Evolutionary conservation across 2,329 filamentous ascomycete genomes (phyloP).

Genomic region (Pezicula carpinea): DNA sequence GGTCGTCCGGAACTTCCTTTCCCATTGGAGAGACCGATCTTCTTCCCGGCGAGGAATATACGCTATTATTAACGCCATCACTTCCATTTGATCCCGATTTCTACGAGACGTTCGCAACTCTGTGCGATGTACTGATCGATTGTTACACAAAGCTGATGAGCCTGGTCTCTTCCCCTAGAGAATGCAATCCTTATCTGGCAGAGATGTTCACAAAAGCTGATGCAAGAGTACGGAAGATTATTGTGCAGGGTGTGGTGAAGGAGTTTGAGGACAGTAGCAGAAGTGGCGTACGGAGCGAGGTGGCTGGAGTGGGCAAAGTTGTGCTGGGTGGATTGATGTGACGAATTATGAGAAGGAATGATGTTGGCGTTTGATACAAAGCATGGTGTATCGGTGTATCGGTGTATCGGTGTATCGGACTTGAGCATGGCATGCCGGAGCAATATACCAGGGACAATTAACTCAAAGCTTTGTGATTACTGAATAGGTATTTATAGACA

Average conservation of each 20-base stretch:
- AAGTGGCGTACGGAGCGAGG: slow-evolving; percentile 69
- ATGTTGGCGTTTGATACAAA: slow-evolving; percentile 82
- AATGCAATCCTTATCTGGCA: slow-evolving; percentile 65
- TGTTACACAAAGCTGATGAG: slow-evolving; percentile 76
- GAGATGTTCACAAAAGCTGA: slow-evolving; percentile 92
- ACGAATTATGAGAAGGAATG: slow-evolving; percentile 65
- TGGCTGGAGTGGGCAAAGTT: slow-evolving; percentile 81
- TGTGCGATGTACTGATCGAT: slow-evolving; percentile 94
- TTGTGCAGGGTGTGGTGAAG: slow-evolving; percentile 79
- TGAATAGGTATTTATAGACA: no score
- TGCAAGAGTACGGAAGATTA: slow-evolving; percentile 77
- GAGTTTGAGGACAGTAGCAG: slow-evolving; percentile 91
- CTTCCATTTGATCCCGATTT: slow-evolving; percentile 97
- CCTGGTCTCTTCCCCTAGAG: slow-evolving; percentile 69
- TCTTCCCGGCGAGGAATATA: slow-evolving; percentile 80
- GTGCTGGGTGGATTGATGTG: slow-evolving; percentile 82
- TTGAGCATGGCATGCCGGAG: not conserved
- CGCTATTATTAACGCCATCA: slow-evolving; percentile 81
- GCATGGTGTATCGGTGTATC: not conserved
- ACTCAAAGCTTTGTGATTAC: no score
- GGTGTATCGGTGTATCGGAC: not conserved
- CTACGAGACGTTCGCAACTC: slow-evolving; percentile 89
- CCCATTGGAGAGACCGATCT: slow-evolving; percentile 60
- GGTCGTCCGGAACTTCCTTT: slow-evolving; percentile 36
- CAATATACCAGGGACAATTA: slow-evolving; percentile 11